phyloP scores from a whole-genome alignment of 176 grass and related monocot genomes.

The Musa beccarii region DNA sequence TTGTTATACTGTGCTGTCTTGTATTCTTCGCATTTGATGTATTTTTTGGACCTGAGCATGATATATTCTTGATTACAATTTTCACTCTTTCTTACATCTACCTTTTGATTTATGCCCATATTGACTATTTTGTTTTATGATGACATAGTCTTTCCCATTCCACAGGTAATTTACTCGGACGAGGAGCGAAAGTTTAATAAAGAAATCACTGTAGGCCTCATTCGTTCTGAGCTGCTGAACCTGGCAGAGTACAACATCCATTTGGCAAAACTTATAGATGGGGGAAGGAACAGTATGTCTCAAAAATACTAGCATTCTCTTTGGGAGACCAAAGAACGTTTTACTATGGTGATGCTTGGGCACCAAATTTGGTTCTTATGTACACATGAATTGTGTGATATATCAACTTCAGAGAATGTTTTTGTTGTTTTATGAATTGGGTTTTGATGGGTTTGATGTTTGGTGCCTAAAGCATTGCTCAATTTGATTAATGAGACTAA shows the following conservation, averaged over 20 bases:
- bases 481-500: conserved; percentile 3
- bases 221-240: conserved; percentile 81
- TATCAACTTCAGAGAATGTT: neutral
- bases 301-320: conserved; percentile 12
- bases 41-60: no score
- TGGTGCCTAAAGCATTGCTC: neutral
- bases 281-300: conserved; percentile 83
- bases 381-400: neutral
- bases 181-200: conserved; percentile 86
- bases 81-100: neutral
- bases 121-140: conserved; percentile 1
- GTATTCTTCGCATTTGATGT: no score
- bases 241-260: conserved; percentile 79
- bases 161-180: conserved; percentile 84
- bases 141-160: conserved; percentile 6
- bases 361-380: neutral
- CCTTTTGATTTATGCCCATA: neutral
- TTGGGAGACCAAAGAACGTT: neutral
- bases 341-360: neutral
- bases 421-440: neutral
- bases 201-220: conserved; percentile 64
- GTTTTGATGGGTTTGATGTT: conserved; percentile 1
- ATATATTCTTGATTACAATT: neutral
- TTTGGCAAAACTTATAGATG: conserved; percentile 88
- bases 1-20: no score